Base-by-base conservation (phyloP, 306 rosid species). In the Corylus heterophylla region DNA sequence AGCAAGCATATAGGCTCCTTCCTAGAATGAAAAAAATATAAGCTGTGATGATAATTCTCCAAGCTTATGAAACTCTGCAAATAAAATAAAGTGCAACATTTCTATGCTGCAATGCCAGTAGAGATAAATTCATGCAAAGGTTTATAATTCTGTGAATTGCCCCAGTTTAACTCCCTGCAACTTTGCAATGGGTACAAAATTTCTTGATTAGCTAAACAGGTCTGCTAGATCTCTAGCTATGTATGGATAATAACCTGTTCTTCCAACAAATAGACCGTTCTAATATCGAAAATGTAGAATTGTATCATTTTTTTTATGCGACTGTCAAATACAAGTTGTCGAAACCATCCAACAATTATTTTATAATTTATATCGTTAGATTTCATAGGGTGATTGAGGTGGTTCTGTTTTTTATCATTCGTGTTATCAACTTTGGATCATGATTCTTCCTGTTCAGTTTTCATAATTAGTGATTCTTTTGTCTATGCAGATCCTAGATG, bases 401-500 rank as follows among this genome's bases (percentile, higher is more conserved):
- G 22, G 75, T 81, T 58, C 18, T 69, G n/a, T 39, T 76, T 51
- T 49, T 29, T 70, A 69, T 61, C 45, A 74, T 42, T 69, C 63
- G 12, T 69, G 73, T 16, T 48, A 42, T 6, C 45, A 18, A 74
- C 42, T 67, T 76, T 52, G 22, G 22, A 39, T 55, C 68, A 9
- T 85, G 77, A 69, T 79, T 42, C 51, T 54, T 45, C 73, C 61
- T 77, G 61, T 74, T 56, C 48, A 74, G 47, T 75, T 58, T 80
- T 37, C 71, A 25, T 77, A 17, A 83, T 54, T 75, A 74, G 74
- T 76, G 56, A 27, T 81, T 50, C 62, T n/a, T 9, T 83, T 45
- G 56, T 71, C 62, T 82, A 31, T 80, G 85, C 96, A 95, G 98
- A 91, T 95, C 82, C 80, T 95, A 69, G 98, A 95, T 85, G 98